Percentiles rank a stretch among this genome's conserved stretches.
phyloP scores from a whole-genome alignment of 805 yeast species.

The Hanseniaspora lindneri region DNA sequence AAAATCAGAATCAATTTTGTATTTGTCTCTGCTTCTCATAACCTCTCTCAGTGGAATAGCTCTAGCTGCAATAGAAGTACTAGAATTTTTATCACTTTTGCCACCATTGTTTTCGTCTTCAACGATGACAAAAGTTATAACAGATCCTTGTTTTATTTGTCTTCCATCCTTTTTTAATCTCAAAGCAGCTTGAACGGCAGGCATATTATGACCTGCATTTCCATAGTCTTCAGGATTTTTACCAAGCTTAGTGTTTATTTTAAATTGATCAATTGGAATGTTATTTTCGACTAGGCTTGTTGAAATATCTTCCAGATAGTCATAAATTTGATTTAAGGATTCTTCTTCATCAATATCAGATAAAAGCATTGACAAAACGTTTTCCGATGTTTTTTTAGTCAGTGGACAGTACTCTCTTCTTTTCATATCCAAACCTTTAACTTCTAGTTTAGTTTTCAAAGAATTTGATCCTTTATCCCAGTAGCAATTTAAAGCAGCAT shows the following conservation, averaged over 20 bases:
- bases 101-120: conserved; percentile 25
- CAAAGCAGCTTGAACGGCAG: conserved; percentile 85
- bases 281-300: conserved; percentile 47
- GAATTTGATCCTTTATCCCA: conserved; percentile 44
- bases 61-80: conserved; percentile 45
- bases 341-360: conserved; percentile 66
- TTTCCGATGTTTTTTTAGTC: conserved; percentile 76
- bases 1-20: conserved; percentile 61
- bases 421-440: conserved; percentile 91
- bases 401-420: conserved; percentile 93
- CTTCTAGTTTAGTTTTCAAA: conserved; percentile 50
- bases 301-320: conserved; percentile 52
- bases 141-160: conserved; percentile 76
- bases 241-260: conserved; percentile 76
- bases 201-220: conserved; percentile 67
- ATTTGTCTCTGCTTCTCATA: conserved; percentile 37
- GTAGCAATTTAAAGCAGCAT: conserved; percentile 74
- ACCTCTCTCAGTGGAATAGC: conserved; percentile 76
- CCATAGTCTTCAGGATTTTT: conserved; percentile 73
- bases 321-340: conserved; percentile 59
- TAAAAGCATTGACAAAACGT: conserved; percentile 57
- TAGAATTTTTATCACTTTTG: background rate
- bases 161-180: conserved; percentile 73
- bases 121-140: conserved; percentile 75
- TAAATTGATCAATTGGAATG: conserved; percentile 53